Evolutionary conservation across 1,139 yeast species (phyloP).

Genomic region (Hyphopichia pseudoburtonii): DNA sequence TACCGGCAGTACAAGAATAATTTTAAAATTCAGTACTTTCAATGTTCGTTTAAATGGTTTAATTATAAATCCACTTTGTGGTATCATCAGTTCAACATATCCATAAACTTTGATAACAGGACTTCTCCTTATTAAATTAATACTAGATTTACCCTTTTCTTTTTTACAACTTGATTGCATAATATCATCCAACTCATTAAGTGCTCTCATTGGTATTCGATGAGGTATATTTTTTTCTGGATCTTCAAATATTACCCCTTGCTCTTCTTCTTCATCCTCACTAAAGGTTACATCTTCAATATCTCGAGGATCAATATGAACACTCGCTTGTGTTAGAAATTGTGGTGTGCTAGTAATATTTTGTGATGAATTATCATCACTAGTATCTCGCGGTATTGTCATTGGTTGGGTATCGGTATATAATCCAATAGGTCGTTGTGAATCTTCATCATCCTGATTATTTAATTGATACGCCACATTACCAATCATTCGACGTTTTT

Average conservation of each 20-base stretch:
- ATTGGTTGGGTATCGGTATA: constrained; percentile 1
- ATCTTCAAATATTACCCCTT: too few species aligned
- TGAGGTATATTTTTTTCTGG: too few species aligned
- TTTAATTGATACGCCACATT: too few species aligned
- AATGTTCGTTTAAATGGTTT: constrained; percentile 32
- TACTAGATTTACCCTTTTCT: too few species aligned
- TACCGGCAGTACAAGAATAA: constrained; percentile 1
- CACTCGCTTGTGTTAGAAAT: not conserved
- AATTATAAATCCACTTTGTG: constrained; percentile 22
- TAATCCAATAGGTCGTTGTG: not conserved
- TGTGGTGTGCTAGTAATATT: not conserved
- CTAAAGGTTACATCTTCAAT: not conserved
- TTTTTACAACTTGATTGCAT: too few species aligned
- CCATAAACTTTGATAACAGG: constrained; percentile 14
- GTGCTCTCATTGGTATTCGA: not conserved
- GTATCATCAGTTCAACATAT: constrained; percentile 17
- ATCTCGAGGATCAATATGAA: not conserved
- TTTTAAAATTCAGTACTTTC: constrained; percentile 18
- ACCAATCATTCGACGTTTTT: too few species aligned
- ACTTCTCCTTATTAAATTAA: constrained; percentile 1
- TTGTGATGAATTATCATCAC: not conserved
- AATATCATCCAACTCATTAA: not conserved
- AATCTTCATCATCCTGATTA: constrained; percentile 1
- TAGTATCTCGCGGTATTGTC: not conserved
- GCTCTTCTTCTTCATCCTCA: not conserved